Conservation (phyloP, 2,329 filamentous ascomycete genomes). For the Calycina herbarum region DNA sequence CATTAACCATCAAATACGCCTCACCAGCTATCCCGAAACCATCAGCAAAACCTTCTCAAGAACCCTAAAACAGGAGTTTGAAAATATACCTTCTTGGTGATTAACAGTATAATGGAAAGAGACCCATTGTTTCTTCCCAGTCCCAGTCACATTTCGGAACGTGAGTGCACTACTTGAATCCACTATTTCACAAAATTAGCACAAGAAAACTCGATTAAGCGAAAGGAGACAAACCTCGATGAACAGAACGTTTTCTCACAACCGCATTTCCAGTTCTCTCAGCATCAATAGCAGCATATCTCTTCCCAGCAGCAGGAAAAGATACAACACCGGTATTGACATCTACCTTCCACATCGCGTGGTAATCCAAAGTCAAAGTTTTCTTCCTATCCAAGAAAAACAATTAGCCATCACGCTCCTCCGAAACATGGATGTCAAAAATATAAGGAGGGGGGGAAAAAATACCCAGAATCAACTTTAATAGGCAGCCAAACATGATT, state of each 20-base stretch:
- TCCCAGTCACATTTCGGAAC: conserved; percentile 42
- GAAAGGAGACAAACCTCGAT: conserved; percentile 1
- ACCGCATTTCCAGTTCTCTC: conserved; percentile 27
- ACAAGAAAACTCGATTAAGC: too few species aligned
- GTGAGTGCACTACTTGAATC: conserved; percentile 33
- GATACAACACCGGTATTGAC: conserved; percentile 41
- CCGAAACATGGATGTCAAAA: too few species aligned
- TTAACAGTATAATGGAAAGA: conserved; percentile 41
- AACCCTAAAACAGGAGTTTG: neutral
- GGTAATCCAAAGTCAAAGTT: conserved; percentile 40
- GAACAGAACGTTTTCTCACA: neutral
- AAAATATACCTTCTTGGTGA: conserved; percentile 31
- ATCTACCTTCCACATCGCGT: conserved; percentile 44
- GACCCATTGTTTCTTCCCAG: conserved; percentile 40
- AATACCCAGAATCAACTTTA: conserved; percentile 35
- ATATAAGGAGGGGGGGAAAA: too few species aligned
- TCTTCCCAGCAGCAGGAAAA: conserved; percentile 36
- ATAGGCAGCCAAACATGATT: conserved; percentile 45
- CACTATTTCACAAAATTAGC: conserved; percentile 24
- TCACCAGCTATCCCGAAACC: conserved; percentile 33
- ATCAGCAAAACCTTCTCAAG: neutral
- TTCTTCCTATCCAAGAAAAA: conserved; percentile 23
- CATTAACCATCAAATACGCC: conserved; percentile 40
- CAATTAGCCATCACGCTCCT: too few species aligned
- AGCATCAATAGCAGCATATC: conserved; percentile 40